These are phyloP conservation scores for Tympanopsis confertula DNA, from an alignment of 2,329 filamentous ascomycete genomes.

Conservation along the genomic window DNA sequence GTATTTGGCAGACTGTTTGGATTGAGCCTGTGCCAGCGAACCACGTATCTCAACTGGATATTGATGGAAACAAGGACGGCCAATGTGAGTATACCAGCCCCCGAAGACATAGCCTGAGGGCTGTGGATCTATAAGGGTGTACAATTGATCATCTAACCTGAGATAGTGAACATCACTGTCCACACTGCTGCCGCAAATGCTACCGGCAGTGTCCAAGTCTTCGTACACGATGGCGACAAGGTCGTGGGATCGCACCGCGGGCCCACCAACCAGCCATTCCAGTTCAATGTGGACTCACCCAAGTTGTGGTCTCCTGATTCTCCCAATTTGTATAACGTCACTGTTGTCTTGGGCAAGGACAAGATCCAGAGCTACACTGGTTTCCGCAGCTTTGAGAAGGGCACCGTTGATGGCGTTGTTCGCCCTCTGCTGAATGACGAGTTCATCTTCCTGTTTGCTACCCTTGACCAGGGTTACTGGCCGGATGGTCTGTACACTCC, in stretches of 20 bases:
- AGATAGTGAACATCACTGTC: constrained; percentile 41
- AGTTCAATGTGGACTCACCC: constrained; percentile 39
- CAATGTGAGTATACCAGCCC: constrained; percentile 21
- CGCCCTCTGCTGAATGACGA: constrained; percentile 58
- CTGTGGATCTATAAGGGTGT: background rate
- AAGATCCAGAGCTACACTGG: constrained; percentile 53
- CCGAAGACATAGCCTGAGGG: constrained; percentile 1
- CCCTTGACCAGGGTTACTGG: constrained; percentile 62
- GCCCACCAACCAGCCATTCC: constrained; percentile 34
- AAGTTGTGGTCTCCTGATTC: constrained; percentile 54
- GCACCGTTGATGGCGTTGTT: constrained; percentile 41
- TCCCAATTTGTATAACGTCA: constrained; percentile 54
- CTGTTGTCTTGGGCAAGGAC: constrained; percentile 39
- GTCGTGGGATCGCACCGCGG: constrained; percentile 30
- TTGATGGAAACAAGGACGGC: constrained; percentile 44
- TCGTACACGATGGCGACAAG: constrained; percentile 22
- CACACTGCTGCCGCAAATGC: constrained; percentile 26
- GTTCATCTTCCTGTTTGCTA: constrained; percentile 56
- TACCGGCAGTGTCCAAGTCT: constrained; percentile 19
- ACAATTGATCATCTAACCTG: constrained; percentile 1
- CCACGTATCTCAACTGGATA: constrained; percentile 45
- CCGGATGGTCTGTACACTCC: constrained; percentile 57
- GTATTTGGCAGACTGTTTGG: constrained; percentile 68
- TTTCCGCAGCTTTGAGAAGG: constrained; percentile 51
- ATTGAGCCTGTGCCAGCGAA: constrained; percentile 47